A percentile compares a stretch with the other conserved stretches of the same genome.
phyloP scores from a whole-genome alignment of 495 filamentous ascomycete genomes.

The Xylaria acuta region DNA sequence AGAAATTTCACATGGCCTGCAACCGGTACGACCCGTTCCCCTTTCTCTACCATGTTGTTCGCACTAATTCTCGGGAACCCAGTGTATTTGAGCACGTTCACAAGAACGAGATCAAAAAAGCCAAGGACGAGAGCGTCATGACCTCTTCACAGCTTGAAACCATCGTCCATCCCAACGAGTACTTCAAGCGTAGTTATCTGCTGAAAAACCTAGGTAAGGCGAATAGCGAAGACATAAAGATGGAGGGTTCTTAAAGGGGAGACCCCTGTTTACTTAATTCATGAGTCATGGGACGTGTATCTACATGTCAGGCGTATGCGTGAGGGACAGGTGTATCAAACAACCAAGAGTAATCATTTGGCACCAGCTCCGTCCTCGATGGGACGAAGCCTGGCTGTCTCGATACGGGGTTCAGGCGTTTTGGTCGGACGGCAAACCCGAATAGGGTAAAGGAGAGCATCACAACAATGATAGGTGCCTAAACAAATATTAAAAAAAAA shows the following conservation, averaged over 20 bases:
- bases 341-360: background rate
- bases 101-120: slow-evolving; percentile 84
- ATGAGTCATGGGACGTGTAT: background rate
- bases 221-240: slow-evolving; percentile 54
- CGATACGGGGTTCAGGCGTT: background rate
- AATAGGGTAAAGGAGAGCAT: background rate
- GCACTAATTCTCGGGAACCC: background rate
- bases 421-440: background rate
- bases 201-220: slow-evolving; percentile 72
- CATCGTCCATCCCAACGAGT: slow-evolving; percentile 97
- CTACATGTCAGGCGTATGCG: background rate
- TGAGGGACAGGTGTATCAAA: background rate
- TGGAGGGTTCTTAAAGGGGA: slow-evolving; percentile 45
- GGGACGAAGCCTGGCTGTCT: background rate
- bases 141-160: slow-evolving; percentile 84
- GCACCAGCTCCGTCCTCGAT: background rate
- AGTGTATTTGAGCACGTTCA: slow-evolving; percentile 89
- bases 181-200: slow-evolving; percentile 92
- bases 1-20: slow-evolving; percentile 93
- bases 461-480: background rate
- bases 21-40: slow-evolving; percentile 64
- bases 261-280: background rate
- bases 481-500: background rate
- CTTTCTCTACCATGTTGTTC: slow-evolving; percentile 2
- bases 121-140: slow-evolving; percentile 83